A percentile compares a stretch with the other conserved stretches of the same genome.
phyloP scores from a whole-genome alignment of 169 alveolate genomes.

The Plasmodium vinckei region DNA sequence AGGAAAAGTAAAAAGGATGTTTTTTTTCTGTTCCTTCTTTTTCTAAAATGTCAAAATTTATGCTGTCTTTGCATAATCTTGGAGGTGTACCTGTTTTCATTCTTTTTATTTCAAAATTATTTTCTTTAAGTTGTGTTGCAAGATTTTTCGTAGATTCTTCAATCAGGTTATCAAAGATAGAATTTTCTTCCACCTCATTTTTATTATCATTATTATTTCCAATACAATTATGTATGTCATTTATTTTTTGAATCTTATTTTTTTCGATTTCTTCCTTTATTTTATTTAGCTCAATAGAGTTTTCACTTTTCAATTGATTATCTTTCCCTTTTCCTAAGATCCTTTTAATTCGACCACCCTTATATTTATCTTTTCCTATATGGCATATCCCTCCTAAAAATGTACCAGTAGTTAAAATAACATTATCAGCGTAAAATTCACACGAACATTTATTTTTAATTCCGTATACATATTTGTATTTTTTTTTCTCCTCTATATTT shows the following conservation, averaged over 20 bases:
- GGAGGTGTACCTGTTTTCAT: constrained; percentile 94
- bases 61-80: constrained; percentile 84
- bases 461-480: constrained; percentile 75
- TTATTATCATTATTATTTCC: background rate
- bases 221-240: background rate
- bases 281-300: background rate
- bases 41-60: constrained; percentile 87
- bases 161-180: constrained; percentile 26
- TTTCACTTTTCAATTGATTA: background rate
- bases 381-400: constrained; percentile 91
- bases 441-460: constrained; percentile 79
- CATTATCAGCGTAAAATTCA: constrained; percentile 75
- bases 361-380: constrained; percentile 85
- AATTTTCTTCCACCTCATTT: background rate
- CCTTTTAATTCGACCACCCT: constrained; percentile 58
- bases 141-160: constrained; percentile 41
- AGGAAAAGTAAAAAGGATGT: constrained; percentile 88
- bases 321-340: background rate
- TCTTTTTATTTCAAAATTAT: constrained; percentile 75
- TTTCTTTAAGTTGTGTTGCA: constrained; percentile 68
- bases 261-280: background rate
- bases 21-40: constrained; percentile 86
- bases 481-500: constrained; percentile 37
- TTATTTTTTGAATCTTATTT: background rate
- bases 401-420: constrained; percentile 93